Evolutionary conservation across 805 yeast genomes (phyloP).

Genomic region (Teunomyces barrocoloradensis): DNA sequence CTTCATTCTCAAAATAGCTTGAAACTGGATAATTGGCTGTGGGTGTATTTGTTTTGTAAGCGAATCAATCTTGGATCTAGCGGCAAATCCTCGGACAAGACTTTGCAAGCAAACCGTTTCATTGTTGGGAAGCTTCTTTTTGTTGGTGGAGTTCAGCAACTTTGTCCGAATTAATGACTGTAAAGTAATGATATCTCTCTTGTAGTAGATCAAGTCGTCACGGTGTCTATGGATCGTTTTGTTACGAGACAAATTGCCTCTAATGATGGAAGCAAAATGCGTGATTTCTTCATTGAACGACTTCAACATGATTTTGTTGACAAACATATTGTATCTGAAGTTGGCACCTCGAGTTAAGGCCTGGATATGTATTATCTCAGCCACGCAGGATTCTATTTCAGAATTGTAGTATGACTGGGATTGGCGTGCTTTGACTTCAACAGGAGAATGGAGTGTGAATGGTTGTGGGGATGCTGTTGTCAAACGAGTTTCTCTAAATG

Average conservation of each 20-base stretch:
- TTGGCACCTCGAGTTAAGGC: constrained; percentile 69
- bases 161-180: constrained; percentile 39
- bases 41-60: constrained; percentile 9
- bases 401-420: not conserved
- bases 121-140: constrained; percentile 10
- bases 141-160: constrained; percentile 11
- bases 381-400: not conserved
- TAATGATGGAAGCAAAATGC: constrained; percentile 46
- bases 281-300: constrained; percentile 53
- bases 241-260: constrained; percentile 45
- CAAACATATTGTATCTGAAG: constrained; percentile 60
- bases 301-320: constrained; percentile 58
- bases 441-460: constrained; percentile 2
- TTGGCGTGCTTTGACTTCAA: not conserved
- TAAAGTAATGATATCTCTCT: constrained; percentile 32
- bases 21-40: constrained; percentile 28
- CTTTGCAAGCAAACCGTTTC: constrained; percentile 37
- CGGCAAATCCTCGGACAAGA: constrained; percentile 37
- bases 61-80: constrained; percentile 18
- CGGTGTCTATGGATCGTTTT: constrained; percentile 34
- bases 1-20: constrained; percentile 32
- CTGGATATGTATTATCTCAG: constrained; percentile 42
- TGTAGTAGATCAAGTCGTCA: constrained; percentile 27
- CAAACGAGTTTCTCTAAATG: constrained; percentile 5
- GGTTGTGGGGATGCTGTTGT: not conserved